phyloP scores from a whole-genome alignment of 2,329 filamentous ascomycete species.

The Aspergillus novofumigatus region DNA sequence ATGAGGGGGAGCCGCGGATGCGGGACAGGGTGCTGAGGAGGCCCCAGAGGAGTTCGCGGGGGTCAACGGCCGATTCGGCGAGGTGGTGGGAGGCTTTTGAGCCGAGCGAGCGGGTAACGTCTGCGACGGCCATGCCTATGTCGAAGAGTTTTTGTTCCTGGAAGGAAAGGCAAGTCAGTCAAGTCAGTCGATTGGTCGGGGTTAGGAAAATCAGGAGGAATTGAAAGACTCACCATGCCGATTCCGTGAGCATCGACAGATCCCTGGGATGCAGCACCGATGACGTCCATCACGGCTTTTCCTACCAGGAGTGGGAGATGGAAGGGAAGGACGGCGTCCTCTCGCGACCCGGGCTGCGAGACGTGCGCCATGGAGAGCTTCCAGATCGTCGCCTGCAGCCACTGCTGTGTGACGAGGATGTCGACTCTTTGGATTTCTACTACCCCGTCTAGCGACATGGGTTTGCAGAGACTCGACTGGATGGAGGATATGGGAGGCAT shows the following conservation, averaged over 20 bases:
- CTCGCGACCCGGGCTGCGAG: constrained; percentile 53
- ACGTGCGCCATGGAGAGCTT: constrained; percentile 65
- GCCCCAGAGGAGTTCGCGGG: constrained; percentile 36
- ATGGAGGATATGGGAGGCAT: constrained; percentile 37
- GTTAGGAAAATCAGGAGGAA: not conserved
- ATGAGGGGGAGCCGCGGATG: constrained; percentile 37
- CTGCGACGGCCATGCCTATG: constrained; percentile 30
- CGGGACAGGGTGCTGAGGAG: constrained; percentile 36
- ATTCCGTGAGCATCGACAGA: constrained; percentile 72
- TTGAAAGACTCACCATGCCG: constrained; percentile 58
- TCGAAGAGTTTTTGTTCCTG: constrained; percentile 39
- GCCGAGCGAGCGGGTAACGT: constrained; percentile 30
- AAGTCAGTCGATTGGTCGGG: not conserved
- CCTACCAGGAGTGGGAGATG: constrained; percentile 62
- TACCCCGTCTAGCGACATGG: constrained; percentile 51
- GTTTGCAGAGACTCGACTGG: constrained; percentile 51
- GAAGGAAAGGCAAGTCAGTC: not conserved
- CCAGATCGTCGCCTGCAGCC: constrained; percentile 69
- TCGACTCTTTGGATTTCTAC: constrained; percentile 67
- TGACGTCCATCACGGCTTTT: constrained; percentile 61
- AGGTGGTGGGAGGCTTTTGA: constrained; percentile 24
- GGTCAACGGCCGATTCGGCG: constrained; percentile 28
- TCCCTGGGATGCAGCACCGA: constrained; percentile 68
- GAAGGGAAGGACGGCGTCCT: constrained; percentile 58
- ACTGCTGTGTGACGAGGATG: constrained; percentile 66